Base-by-base conservation (phyloP, 805 yeast genomes). In the Suhomyces xylopsoci region DNA sequence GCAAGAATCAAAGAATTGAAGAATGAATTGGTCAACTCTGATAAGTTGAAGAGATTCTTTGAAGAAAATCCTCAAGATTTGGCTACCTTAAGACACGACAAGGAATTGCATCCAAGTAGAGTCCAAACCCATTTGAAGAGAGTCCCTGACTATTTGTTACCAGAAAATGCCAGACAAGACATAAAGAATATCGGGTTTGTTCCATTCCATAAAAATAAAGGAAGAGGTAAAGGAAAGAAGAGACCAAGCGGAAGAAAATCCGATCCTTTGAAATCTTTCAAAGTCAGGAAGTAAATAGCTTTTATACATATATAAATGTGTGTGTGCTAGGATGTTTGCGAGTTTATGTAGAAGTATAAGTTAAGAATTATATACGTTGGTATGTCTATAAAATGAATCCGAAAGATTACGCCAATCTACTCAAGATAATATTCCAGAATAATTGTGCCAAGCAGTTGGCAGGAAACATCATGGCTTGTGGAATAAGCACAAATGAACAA, bases 51-150 rank as follows among this genome's bases (percentile, higher is more conserved):
- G 71, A 81, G 97, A 65, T 96, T 90, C 71, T 94, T 94, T 67
- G 97, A 93, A 69, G 98, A 94, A 65, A 94, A 94, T 66, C 99
- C 99, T 7, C 96, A 90, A 65, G 99, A 94, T 71, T 79, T 94
- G 62, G 83, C 84, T 19, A 83, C 88, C 50, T 81, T 94, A 66
- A 87, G 97, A 66, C 99, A 94, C 65, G 99, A 94, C 67, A 88
- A 86, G 62, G 96, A 88, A 58, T 68, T 90, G 53, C 96, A 92
- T 64, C 85, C 93, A 8, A 77, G 92, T 1, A 82, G 96, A 68
- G 81, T 84, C 5, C 97, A 92, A 67, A 74, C 82, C 30, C 97
- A 94, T 64, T 78, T 94, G 73, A 92, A 90, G 67, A 82, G 96
- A 67, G 93, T 94, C 28, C 99, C 99, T 0, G 91, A 89, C 45